These are phyloP conservation scores for Talaromyces sp. DNA, from an alignment of 2,329 filamentous ascomycete genomes.

Conservation along the genomic window DNA sequence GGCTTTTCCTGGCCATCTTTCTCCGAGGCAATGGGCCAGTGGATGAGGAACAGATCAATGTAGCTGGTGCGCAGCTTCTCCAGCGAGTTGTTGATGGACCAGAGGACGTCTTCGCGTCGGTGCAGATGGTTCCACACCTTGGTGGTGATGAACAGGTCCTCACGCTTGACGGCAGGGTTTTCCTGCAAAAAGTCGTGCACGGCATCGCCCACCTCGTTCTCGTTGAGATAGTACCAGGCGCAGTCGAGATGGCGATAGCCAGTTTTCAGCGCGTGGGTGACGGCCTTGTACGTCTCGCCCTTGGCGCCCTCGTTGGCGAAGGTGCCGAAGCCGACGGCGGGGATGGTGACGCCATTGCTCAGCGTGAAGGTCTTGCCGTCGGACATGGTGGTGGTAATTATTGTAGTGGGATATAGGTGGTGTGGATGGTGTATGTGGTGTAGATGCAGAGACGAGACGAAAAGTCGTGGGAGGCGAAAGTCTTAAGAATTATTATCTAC, in stretches of 20 bases:
- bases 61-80: slow-evolving; percentile 63
- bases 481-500: background rate
- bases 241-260: slow-evolving; percentile 53
- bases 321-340: slow-evolving; percentile 59
- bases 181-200: slow-evolving; percentile 51
- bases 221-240: slow-evolving; percentile 51
- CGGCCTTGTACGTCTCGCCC: slow-evolving; percentile 53
- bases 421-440: no score
- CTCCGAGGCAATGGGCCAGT: slow-evolving; percentile 48
- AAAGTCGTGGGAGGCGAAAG: background rate
- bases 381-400: slow-evolving; percentile 45
- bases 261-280: slow-evolving; percentile 43
- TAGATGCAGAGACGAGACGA: background rate
- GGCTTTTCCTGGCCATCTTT: slow-evolving; percentile 43
- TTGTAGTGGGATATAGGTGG: background rate
- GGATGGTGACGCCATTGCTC: slow-evolving; percentile 55
- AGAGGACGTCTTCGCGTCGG: slow-evolving; percentile 41
- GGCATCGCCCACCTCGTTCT: slow-evolving; percentile 48
- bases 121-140: slow-evolving; percentile 51
- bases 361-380: slow-evolving; percentile 47
- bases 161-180: slow-evolving; percentile 41
- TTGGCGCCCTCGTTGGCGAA: slow-evolving; percentile 60
- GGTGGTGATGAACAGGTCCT: slow-evolving; percentile 47
- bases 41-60: slow-evolving; percentile 62
- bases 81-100: slow-evolving; percentile 55